Base-by-base conservation (phyloP, 345 rosid species). In the Gossypium anomalum region DNA sequence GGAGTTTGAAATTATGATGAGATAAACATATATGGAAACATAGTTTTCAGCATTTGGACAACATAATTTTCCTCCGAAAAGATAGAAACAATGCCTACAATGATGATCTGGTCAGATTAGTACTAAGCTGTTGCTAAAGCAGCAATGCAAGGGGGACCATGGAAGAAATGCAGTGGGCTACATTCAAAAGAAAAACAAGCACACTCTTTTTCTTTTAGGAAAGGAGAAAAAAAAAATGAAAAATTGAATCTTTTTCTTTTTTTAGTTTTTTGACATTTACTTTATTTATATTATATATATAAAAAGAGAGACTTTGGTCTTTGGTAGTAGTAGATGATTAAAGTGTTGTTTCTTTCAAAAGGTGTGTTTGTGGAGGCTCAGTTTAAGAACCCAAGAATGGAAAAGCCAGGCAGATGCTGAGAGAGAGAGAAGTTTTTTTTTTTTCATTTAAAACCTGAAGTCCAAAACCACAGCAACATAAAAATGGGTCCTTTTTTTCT, bases 311-410 rank as follows among this genome's bases (percentile, higher is more conserved):
- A 57, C 29, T 11, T 20, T 43, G 20, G 20, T 38, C 22, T 63
- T 41, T 2, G 29, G 55, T 47, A 13, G 55, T 47, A 13, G 71
- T 47, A 22, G 8, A 55, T 6, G 16, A 44, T 19, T 53, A 23
- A 58, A 72, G 67, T 14, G 44, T 41, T 44, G 55, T 66, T 53
- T 68, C 53, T 71, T 71, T 57, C 55, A 63, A 77, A 78, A 80
- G 82, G 63, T 76, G 74, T 82, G 69, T 67, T 58, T 48, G 53
- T 43, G 73, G 79, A 29, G 79, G 78, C 69, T 38, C 58, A 12
- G 61, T 56, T 56, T 80, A 48, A 64, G 74, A 58, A 74, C 76
- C 79, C 86, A 72, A 86, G 76, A 80, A 78, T 80, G 77, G 22
- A 72, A 73, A 20, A 9, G 58, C 22, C 47, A 0, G 27, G 12